Evolutionary conservation across 2,329 filamentous ascomycete genomes (phyloP), one percentile per base, ranked within the genome.

Genomic region (Cladosporium velox): DNA sequence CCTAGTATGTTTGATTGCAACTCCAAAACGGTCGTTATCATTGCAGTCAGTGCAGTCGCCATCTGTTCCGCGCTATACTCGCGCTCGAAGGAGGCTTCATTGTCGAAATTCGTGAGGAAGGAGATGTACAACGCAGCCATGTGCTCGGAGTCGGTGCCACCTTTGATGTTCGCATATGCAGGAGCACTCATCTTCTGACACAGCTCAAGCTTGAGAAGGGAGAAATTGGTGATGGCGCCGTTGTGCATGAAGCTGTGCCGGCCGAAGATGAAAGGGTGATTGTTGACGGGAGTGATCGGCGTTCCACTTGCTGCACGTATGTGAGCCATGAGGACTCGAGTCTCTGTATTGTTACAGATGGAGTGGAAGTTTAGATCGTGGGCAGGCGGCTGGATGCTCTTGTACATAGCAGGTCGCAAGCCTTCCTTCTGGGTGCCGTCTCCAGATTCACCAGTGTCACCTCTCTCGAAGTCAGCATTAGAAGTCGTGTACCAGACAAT

Each of bases 241-340:
- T 86, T 86, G 76, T 86, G 84, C 84, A 86, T 86, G 72, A 86
- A 83, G 10, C 78, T 77, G 68, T 85, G 82, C 44, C 83, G 77
- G 15, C 84, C 84, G 62, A 86, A 86, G 34, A 82, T 78, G 72
- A 86, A 86, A 5, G 84, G 84, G 67, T 86, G 84, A 54, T 82
- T 83, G 73, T 86, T 86, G 24, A 84, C 80, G 18, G 79, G 77
- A 1, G 81, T 79, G 30, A 85, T 81, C 1, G 81, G 77, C 6
- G 79, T 82, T 0, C 80, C 82, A 7, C 79, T 83, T 3, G 80
- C 80, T 11, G 83, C 84, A 10, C 84, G 79, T 66, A 86, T 85
- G 70, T 86, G 84, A 0, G 83, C 83, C 54, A 86, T 82, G 30
- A 82, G 77, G n/a, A 80, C 81, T 24, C 79, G 77, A 0, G 80